Evolutionary conservation across 2,329 filamentous ascomycete species (phyloP).

Genomic region (Hysterium pulicare): DNA sequence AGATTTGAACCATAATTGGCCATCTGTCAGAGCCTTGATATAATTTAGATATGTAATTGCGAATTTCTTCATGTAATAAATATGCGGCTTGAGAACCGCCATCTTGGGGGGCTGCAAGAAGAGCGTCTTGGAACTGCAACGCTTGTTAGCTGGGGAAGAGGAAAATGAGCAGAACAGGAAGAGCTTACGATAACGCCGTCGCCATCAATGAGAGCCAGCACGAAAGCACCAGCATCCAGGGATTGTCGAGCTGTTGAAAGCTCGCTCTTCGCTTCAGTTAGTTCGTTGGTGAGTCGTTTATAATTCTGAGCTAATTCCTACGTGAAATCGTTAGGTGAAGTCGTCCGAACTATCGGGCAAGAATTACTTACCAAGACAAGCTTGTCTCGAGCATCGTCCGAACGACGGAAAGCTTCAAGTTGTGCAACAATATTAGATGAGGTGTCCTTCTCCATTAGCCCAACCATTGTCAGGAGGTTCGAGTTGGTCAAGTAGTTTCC

Average conservation of each 20-base stretch:
- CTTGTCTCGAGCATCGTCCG: constrained; percentile 35
- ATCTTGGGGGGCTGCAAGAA: constrained; percentile 40
- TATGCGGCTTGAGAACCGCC: constrained; percentile 48
- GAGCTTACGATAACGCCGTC: constrained; percentile 45
- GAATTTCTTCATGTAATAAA: constrained; percentile 40
- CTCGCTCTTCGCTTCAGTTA: neutral
- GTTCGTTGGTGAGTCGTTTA: too few species aligned
- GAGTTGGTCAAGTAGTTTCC: too few species aligned
- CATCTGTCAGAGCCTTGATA: constrained; percentile 42
- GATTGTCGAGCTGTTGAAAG: constrained; percentile 1
- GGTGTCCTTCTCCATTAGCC: constrained; percentile 14
- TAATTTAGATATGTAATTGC: constrained; percentile 38
- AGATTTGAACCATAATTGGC: constrained; percentile 46
- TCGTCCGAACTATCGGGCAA: too few species aligned
- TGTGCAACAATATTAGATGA: constrained; percentile 20
- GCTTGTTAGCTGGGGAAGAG: neutral
- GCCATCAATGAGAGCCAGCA: constrained; percentile 48
- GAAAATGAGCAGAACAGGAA: constrained; percentile 3
- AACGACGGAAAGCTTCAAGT: constrained; percentile 32
- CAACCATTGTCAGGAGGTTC: constrained; percentile 11
- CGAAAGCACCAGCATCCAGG: constrained; percentile 41
- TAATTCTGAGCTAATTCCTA: too few species aligned
- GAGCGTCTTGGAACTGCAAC: constrained; percentile 43
- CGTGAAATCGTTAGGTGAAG: too few species aligned
- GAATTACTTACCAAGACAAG: constrained; percentile 31